phyloP scores from a whole-genome alignment of 2,329 filamentous ascomycete genomes.

The Neofusicoccum cordaticola region DNA sequence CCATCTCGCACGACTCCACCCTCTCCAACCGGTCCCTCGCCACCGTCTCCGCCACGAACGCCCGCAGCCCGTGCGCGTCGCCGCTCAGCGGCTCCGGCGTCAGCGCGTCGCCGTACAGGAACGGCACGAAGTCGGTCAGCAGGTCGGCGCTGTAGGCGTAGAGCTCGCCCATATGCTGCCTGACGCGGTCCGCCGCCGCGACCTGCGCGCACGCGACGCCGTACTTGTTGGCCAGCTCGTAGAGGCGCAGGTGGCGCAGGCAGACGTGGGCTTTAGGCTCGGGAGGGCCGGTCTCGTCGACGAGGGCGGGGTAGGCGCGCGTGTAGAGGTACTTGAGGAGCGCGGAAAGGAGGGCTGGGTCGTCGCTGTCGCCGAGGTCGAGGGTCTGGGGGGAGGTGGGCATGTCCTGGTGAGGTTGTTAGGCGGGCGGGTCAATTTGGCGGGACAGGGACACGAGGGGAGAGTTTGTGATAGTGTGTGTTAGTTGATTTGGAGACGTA shows the following conservation, averaged over 20 bases:
- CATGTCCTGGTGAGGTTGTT: neutral
- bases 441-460: neutral
- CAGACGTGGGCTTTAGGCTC: neutral
- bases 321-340: neutral
- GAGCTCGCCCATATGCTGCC: neutral
- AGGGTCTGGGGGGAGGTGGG: neutral
- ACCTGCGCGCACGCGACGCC: neutral
- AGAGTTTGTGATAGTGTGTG: too few relatives aligned
- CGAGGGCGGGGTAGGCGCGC: neutral
- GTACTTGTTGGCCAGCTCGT: neutral
- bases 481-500: neutral
- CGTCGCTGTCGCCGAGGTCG: neutral
- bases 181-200: neutral
- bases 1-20: neutral
- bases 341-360: neutral
- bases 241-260: neutral
- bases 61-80: neutral
- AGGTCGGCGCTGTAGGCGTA: neutral
- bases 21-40: neutral
- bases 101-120: neutral
- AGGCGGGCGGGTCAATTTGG: neutral
- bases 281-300: neutral
- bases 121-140: neutral
- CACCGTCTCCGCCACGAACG: neutral
- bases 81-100: neutral